phyloP scores from a whole-genome alignment of 345 rosid genomes.

The Excoecaria cochinchinensis region DNA sequence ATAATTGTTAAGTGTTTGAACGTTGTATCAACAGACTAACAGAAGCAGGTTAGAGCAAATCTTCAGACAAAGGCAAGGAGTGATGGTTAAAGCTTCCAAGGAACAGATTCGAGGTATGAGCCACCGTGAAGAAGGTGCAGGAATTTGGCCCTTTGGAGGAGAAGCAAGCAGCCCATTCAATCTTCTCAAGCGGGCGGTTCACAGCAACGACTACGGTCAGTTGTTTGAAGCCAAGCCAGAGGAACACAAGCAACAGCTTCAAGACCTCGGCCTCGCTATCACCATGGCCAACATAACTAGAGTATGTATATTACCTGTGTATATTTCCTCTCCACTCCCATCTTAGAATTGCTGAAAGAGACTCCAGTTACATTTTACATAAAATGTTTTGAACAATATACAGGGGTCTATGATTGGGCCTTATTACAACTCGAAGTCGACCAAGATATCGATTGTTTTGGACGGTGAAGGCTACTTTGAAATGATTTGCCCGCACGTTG shows the following conservation, averaged over 20 bases:
- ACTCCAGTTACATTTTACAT: no score
- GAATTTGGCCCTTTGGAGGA: constrained; percentile 41
- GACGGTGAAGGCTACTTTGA: constrained; percentile 32
- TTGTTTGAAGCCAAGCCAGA: constrained; percentile 1
- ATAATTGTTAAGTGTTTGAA: neutral
- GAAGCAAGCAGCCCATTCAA: constrained; percentile 23
- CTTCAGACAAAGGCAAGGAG: constrained; percentile 9
- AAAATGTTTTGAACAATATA: neutral
- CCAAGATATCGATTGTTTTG: constrained; percentile 20
- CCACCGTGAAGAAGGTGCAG: constrained; percentile 19
- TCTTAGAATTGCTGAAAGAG: neutral
- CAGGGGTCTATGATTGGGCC: constrained; percentile 31
- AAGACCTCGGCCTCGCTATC: constrained; percentile 19
- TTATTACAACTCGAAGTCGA: constrained; percentile 21
- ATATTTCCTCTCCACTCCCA: no score
- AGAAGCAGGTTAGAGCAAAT: constrained; percentile 21
- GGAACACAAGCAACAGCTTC: constrained; percentile 18
- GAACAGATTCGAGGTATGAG: constrained; percentile 25
- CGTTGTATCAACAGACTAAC: constrained; percentile 14
- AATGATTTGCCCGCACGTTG: constrained; percentile 26
- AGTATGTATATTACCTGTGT: neutral
- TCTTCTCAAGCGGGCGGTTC: constrained; percentile 9
- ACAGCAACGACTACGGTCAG: constrained; percentile 12
- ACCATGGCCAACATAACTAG: constrained; percentile 23
- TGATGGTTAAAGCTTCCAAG: constrained; percentile 19